Base-by-base conservation (phyloP, 192 early-diverging fungal species). In the Neocallimastix lanati region DNA sequence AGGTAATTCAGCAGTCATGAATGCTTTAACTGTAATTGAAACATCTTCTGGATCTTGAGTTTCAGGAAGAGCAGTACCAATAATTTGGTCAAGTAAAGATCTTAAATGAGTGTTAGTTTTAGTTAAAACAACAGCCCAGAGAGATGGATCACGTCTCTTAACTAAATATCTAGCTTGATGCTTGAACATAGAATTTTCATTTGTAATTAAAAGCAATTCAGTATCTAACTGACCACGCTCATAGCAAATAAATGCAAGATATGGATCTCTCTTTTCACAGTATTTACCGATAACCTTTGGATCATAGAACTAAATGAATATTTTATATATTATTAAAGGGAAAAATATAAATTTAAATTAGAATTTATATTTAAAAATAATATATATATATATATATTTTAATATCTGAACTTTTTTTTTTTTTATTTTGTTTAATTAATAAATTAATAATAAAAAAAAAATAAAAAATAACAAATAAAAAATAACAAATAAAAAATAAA, bases 161-260 rank as follows among this genome's bases (percentile, higher is more conserved):
- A 99, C 94, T 78, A 99, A 86, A 80, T 99, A 99, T 80, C 97
- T 93, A n/a, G 96, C 92, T 87, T 98, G 97, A 83, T 97, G 97
- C 87, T 99, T 99, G 86, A 98, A 99, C 96, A 99, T 98, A 36
- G 92, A 89, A 85, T 99, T 98, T 78, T 98, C 95, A 88, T 93
- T 97, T 37, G 97, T 98, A 81, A 99, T 91, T n/a, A 93, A 89
- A 81, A 99, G 89, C 78, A 99, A 86, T 84, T 98, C 96, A 80
- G 90, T 86, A 82, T 99, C 97, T 83, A 96, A 97, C 81, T 94
- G 92, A 29, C 97, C 97, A 78, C 94, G 91, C 81, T 95, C 90
- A 86, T 98, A 99, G 36, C 94, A 93, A 80, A 98, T 92, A 79
- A 89, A 98, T 14, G 98, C 98, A 29, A 99, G 88, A 81, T 93